phyloP scores from a whole-genome alignment of 140 eudicot species.

The Flaveria floridana region DNA sequence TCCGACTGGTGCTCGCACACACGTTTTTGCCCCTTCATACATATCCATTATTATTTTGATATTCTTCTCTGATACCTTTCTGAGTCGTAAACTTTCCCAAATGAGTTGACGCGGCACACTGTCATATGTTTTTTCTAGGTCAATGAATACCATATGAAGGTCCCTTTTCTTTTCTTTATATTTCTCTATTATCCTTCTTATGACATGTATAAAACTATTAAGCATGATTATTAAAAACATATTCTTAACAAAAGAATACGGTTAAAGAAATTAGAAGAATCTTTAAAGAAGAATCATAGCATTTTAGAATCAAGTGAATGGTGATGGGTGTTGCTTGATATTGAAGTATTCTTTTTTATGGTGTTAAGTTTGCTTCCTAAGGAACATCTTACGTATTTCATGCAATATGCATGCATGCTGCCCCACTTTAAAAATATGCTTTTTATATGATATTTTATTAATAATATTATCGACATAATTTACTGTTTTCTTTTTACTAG shows the following conservation, averaged over 20 bases:
- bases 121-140: too few species aligned
- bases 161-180: too few species aligned
- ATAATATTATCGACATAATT: slow-evolving; percentile 4
- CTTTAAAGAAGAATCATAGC: slow-evolving; percentile 39
- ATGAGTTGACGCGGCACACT: too few species aligned
- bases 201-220: background rate
- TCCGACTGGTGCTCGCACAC: too few species aligned
- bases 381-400: slow-evolving; percentile 40
- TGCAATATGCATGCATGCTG: slow-evolving; percentile 43
- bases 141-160: too few species aligned
- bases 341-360: slow-evolving; percentile 36
- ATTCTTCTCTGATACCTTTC: too few species aligned
- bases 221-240: background rate
- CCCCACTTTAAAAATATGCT: slow-evolving; percentile 33
- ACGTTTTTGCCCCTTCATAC: too few species aligned
- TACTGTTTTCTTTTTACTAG: background rate
- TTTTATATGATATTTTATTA: background rate
- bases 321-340: slow-evolving; percentile 42
- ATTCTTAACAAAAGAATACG: slow-evolving; percentile 19
- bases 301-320: slow-evolving; percentile 39
- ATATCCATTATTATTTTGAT: too few species aligned
- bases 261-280: slow-evolving; percentile 27
- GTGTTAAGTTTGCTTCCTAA: slow-evolving; percentile 32
- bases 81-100: too few species aligned
- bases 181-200: too few species aligned